Evolutionary conservation across 148 eudicot species (phyloP), one percentile per base, ranked within the genome.

Genomic region (Limonium bicolor): DNA sequence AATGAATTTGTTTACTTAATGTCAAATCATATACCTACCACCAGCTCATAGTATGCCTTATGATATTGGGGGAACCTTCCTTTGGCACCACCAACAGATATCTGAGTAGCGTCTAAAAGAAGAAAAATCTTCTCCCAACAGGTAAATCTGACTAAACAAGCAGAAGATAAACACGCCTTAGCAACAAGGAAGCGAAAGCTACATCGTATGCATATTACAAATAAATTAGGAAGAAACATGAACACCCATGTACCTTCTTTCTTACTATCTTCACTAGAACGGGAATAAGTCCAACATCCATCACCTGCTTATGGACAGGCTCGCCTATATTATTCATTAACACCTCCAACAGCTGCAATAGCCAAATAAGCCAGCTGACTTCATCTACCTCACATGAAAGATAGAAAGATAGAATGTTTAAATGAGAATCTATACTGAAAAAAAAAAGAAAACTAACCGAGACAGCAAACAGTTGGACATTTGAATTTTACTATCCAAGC

Each of bases 101-200:
- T 86, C 51, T 82, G 94, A 35, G 96, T 85, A 17, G 96, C 96
- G 73, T 86, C 96, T 55, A 86, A 67, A 56, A 86, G 88, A 58
- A 82, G 94, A 59, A 86, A 86, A 56, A 82, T 73, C 58, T 68
- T 86, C 66, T 86, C 96, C 96, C 73, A 22, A 86, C 79, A 22
- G 85, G 88, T 16, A 56, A 56, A 29, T 82, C 94, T 10, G 96
- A 70, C 96, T 86, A n/a, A n/a, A n/a, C n/a, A n/a, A n/a, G 80
- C 51, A 50, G 37, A 48, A 45, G n/a, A n/a, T n/a, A n/a, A n/a
- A n/a, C n/a, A n/a, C n/a, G n/a, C n/a, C n/a, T n/a, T n/a, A n/a
- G n/a, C n/a, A 50, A 16, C 28, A 36, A 31, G 42, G 28, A 10
- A 67, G 54, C 54, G 32, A 41, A 39, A 13, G n/a, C n/a, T n/a